Percentiles rank a stretch among this genome's conserved stretches.
Conservation (phyloP, 2,329 filamentous ascomycete species). For the Talaromyces islandicus region DNA sequence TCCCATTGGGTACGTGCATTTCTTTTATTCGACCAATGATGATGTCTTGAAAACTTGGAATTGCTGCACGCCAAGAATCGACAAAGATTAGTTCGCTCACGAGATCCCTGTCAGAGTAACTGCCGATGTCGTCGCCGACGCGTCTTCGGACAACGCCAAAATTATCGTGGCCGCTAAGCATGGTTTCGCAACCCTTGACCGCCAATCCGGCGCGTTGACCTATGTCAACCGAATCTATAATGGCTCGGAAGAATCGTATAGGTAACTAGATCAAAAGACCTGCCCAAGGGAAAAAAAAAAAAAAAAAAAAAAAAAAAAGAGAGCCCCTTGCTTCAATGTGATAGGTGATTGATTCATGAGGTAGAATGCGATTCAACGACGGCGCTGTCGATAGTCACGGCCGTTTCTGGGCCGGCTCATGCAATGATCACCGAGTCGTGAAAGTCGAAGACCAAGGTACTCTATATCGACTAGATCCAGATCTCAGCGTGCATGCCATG, state of each 20-base stretch:
- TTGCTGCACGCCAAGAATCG: neutral
- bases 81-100: neutral
- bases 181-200: conserved; percentile 73
- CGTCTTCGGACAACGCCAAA: conserved; percentile 40
- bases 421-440: conserved; percentile 72
- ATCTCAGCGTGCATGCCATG: conserved; percentile 54
- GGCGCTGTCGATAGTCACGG: conserved; percentile 74
- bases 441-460: conserved; percentile 52
- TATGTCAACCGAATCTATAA: conserved; percentile 56
- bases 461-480: conserved; percentile 64
- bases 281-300: conserved; percentile 10
- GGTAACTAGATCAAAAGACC: conserved; percentile 27
- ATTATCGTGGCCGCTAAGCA: conserved; percentile 76
- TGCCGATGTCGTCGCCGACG: conserved; percentile 70
- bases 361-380: conserved; percentile 64
- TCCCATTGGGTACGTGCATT: conserved; percentile 45
- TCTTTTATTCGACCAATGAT: conserved; percentile 1
- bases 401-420: conserved; percentile 77
- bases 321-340: neutral
- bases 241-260: conserved; percentile 40
- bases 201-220: conserved; percentile 48
- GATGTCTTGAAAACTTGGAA: conserved; percentile 6
- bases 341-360: neutral
- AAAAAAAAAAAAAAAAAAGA: neutral
- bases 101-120: conserved; percentile 52